Evolutionary conservation across 495 filamentous ascomycete species (phyloP), one percentile per base, ranked within the genome.

Genomic region (Hypoxylon perforatum): DNA sequence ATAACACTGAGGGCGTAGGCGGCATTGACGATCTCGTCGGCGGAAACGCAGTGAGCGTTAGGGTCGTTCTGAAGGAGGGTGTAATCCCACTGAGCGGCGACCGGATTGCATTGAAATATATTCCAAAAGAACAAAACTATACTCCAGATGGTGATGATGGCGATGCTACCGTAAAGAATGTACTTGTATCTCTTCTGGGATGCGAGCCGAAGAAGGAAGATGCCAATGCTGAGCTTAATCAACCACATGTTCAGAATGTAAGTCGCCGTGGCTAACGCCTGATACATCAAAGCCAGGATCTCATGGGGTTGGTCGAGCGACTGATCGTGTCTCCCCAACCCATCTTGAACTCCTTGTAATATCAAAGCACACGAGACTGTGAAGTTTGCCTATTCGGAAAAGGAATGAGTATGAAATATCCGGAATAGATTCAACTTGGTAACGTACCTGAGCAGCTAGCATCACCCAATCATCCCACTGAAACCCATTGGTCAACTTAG

Each of bases 161-260:
- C 45, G 28, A 81, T 70, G 42, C 70, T 75, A 25, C 58, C 57
- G 25, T 72, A 68, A 3, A 81, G 62, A 28, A 69, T 76, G 63
- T 73, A 81, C 46, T 69, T 75, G 57, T 79, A 81, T 28, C 63
- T 42, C 12, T 69, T 72, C 22, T 72, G 66, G 5, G 73, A 55
- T 1, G 77, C 74, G 9, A 81, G 70, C 0, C 78, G 78, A 6
- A 79, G 70, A 30, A 81, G 73, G 50, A 81, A 81, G 18, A 77
- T 64, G n/a, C 73, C 78, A 45, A 81, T 78, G 63, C 75, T 77
- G 12, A 81, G 63, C 65, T 81, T 81, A 69, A 81, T 79, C 67
- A 78, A 72, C 76, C 75, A 78, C 78, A 81, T 81, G 61, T 77
- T 75, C 7, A 63, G 53, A 18, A 81, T 58, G 35, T 81, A 81